Base-by-base conservation (phyloP, 192 early-diverging fungal species). In the Gonapodya prolifera region DNA sequence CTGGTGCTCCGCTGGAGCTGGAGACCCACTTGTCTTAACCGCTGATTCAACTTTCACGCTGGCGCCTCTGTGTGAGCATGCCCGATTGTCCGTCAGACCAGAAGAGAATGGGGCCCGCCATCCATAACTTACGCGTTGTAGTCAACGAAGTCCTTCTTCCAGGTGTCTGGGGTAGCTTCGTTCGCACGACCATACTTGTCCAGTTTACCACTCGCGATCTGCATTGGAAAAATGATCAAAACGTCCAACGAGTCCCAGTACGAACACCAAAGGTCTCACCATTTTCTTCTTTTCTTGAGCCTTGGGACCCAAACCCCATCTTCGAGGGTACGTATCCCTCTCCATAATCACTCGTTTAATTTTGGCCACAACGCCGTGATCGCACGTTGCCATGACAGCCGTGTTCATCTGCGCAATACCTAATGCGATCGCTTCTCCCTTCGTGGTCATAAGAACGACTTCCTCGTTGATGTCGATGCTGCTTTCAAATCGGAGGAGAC, bases 261-360 rank as follows among this genome's bases (percentile, higher is more conserved):
- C 45, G 45, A 16, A 16, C 45, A n/a, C 45, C 13, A 69, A 16
- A 69, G 8, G 45, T 16, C 45, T 61, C 45, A 61, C 45, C 45
- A 61, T 61, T 88, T 96, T 95, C 90, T 99, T 99, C 90, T 99
- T 99, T 85, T 95, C 91, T 82, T 90, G 87, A 29, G 97, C 97
- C 82, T 94, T 89, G 31, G 96, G 96, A 69, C 97, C 97, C 78
- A 99, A 86, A 23, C 97, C 97, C 97, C 97, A 99, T 80, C 94
- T 90, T 75, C 95, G 91, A 69, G 97, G 97, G 84, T 99, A 99
- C 1, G 97, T 98, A 85, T 99, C 97, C 70, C 97, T 92, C 85
- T 99, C 97, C 97, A 99, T 99, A 78, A 99, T 98, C 33, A 99
- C 97, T 80, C 97, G 92, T 92, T 99, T 99, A 82, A 99, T 97